phyloP scores from a whole-genome alignment of 169 alveolate species.

The Plasmodium vivax region DNA sequence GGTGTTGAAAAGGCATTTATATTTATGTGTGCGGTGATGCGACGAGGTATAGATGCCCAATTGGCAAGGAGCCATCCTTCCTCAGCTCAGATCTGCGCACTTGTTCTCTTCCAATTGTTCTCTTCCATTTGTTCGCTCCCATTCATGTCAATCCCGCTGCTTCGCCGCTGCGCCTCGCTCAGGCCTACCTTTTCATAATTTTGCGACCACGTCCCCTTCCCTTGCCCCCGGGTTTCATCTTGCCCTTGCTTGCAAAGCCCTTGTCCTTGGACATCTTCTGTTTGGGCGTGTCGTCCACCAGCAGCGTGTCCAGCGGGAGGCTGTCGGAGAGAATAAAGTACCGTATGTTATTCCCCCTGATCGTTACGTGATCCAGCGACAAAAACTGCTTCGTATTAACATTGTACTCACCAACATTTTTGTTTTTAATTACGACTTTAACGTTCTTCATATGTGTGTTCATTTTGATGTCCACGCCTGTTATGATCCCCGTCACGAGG shows the following conservation, averaged over 20 bases:
- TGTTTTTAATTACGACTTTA: constrained; percentile 95
- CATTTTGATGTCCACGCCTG: constrained; percentile 98
- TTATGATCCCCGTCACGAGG: constrained; percentile 95
- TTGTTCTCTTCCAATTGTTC: not conserved
- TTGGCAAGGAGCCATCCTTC: not conserved
- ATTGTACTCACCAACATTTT: constrained; percentile 93
- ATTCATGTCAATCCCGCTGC: not conserved
- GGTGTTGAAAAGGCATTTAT: not conserved
- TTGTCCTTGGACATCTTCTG: constrained; percentile 87
- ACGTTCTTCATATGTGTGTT: constrained; percentile 98
- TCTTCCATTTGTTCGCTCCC: not conserved
- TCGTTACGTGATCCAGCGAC: constrained; percentile 83
- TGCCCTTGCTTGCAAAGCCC: constrained; percentile 71
- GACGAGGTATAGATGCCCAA: not conserved
- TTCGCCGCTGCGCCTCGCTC: constrained; percentile 59
- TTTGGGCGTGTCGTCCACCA: constrained; percentile 97
- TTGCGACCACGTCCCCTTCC: constrained; percentile 85
- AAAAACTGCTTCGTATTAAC: constrained; percentile 77
- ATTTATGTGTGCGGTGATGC: not conserved
- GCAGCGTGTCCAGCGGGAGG: constrained; percentile 94
- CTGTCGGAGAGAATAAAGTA: constrained; percentile 96
- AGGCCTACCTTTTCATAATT: constrained; percentile 34
- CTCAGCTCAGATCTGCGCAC: constrained; percentile 14
- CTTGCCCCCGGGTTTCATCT: constrained; percentile 77
- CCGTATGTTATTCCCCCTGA: constrained; percentile 94